Percentiles rank a stretch among this genome's conserved stretches.
phyloP scores from a whole-genome alignment of 2,329 filamentous ascomycete genomes.

The Cordyceps cateniannulata region DNA sequence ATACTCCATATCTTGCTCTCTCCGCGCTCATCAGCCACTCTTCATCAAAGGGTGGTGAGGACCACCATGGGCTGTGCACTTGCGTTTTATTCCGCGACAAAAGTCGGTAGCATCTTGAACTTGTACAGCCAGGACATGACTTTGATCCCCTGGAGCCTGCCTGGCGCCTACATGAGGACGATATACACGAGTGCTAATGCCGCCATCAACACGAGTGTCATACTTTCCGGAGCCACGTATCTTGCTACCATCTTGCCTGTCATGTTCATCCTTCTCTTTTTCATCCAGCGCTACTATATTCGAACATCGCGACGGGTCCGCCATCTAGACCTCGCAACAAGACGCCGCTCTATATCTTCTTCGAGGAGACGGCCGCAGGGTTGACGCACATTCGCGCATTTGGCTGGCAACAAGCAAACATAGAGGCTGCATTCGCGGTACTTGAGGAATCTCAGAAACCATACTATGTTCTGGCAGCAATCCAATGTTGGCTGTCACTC shows the following conservation, averaged over 20 bases:
- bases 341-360: slow-evolving; percentile 35
- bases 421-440: background rate
- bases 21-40: background rate
- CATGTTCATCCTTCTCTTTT: slow-evolving; percentile 8
- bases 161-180: background rate
- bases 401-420: slow-evolving; percentile 12
- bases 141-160: background rate
- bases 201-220: background rate
- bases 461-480: background rate
- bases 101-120: background rate
- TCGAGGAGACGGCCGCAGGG: slow-evolving; percentile 29
- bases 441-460: background rate
- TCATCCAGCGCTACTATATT: slow-evolving; percentile 26
- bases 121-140: background rate
- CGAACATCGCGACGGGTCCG: slow-evolving; percentile 49
- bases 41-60: background rate
- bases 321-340: slow-evolving; percentile 47
- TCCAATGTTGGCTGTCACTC: background rate
- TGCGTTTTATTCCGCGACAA: background rate
- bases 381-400: slow-evolving; percentile 20
- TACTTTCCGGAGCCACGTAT: background rate
- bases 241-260: background rate
- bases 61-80: background rate
- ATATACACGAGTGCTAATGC: background rate
- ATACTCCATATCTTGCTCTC: background rate